These are phyloP conservation scores for Clarireedia monteithiana DNA, from an alignment of 2,329 filamentous ascomycete genomes.

Conservation along the genomic window DNA sequence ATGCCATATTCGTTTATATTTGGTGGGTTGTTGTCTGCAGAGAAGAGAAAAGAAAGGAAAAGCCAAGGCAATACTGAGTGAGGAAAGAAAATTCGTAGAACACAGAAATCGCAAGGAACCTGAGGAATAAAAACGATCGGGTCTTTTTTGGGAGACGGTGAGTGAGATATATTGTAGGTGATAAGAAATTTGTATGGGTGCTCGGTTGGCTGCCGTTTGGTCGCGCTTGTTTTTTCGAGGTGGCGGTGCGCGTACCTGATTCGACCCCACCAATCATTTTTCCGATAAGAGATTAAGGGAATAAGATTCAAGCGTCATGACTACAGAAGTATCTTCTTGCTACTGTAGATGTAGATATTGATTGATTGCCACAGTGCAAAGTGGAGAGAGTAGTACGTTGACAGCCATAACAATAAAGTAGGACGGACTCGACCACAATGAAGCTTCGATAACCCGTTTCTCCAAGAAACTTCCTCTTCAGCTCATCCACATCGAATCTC, in stretches of 20 bases:
- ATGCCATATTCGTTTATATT: constrained; percentile 17
- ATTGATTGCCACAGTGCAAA: too few species aligned
- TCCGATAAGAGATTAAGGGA: not conserved
- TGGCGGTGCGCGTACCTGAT: not conserved
- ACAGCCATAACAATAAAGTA: too few species aligned
- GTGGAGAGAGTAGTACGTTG: too few species aligned
- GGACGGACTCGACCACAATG: too few species aligned
- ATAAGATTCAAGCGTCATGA: not conserved
- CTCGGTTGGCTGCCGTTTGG: not conserved
- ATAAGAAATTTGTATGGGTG: not conserved
- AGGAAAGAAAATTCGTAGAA: not conserved
- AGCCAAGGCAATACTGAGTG: not conserved
- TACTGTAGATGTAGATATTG: too few species aligned
- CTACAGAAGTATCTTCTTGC: too few species aligned
- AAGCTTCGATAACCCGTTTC: too few species aligned
- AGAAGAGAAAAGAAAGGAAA: not conserved
- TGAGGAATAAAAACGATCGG: too few species aligned
- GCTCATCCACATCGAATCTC: too few species aligned
- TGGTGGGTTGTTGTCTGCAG: not conserved
- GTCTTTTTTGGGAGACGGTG: not conserved
- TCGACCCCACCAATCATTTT: not conserved
- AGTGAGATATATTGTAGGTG: not conserved
- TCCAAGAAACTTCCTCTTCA: too few species aligned
- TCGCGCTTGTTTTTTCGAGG: not conserved
- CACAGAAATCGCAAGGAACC: not conserved